Conservation (phyloP, 352 stramenopile genomes). For the Globisporangium emineosum region DNA sequence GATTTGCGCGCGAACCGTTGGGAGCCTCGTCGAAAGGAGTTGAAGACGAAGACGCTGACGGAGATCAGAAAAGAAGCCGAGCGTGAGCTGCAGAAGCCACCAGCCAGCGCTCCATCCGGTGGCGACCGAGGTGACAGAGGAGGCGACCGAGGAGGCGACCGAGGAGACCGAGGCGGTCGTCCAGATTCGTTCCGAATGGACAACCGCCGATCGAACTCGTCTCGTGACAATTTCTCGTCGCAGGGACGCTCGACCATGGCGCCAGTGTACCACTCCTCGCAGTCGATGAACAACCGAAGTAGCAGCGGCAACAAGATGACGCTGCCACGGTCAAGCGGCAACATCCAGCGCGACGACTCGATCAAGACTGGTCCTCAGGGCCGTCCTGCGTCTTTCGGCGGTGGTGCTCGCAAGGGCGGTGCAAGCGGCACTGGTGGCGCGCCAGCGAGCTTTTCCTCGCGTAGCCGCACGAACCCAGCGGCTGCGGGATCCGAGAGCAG, state of each 20-base stretch:
- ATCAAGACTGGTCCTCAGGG: conserved; percentile 58
- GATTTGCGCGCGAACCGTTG: conserved; percentile 91
- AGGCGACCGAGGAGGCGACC: background rate
- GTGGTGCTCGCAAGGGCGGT: conserved; percentile 14
- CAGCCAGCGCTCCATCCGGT: conserved; percentile 44
- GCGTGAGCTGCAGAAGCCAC: conserved; percentile 63
- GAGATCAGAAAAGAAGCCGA: conserved; percentile 95
- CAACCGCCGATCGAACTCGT: conserved; percentile 43
- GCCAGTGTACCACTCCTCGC: conserved; percentile 48
- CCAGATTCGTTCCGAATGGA: conserved; percentile 34
- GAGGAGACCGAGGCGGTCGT: conserved; percentile 11
- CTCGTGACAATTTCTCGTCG: conserved; percentile 46
- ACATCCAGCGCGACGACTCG: conserved; percentile 56
- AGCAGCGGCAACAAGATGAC: conserved; percentile 39
- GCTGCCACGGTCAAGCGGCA: conserved; percentile 38
- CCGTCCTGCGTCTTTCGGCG: conserved; percentile 46
- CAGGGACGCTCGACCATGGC: conserved; percentile 48
- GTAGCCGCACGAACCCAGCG: conserved; percentile 16
- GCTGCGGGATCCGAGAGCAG: conserved; percentile 18
- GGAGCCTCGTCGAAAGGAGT: conserved; percentile 91
- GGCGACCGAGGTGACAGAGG: conserved; percentile 14
- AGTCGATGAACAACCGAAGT: conserved; percentile 46
- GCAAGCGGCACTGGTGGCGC: conserved; percentile 24
- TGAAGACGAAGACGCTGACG: conserved; percentile 93
- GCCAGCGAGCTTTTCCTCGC: conserved; percentile 31